These are phyloP conservation scores for Phaseolus lunatus DNA, from an alignment of 306 rosid species.

Conservation along the genomic window DNA sequence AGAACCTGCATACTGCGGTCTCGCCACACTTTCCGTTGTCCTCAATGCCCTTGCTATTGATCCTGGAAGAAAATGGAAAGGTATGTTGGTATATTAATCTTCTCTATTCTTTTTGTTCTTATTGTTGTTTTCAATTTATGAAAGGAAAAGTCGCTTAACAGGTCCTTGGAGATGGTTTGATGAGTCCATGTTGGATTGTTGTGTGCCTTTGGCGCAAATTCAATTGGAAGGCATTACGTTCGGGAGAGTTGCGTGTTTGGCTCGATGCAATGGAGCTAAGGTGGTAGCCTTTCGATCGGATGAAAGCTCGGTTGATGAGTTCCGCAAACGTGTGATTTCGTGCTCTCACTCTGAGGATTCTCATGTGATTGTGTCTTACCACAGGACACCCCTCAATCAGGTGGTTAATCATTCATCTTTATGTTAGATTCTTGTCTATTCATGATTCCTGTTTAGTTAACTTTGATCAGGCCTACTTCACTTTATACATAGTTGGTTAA, in stretches of 20 bases:
- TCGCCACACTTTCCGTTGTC: constrained; percentile 80
- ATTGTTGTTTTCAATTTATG: background rate
- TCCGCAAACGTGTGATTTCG: constrained; percentile 60
- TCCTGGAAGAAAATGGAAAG: constrained; percentile 99
- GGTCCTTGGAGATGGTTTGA: constrained; percentile 99
- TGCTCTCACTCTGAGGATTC: constrained; percentile 67
- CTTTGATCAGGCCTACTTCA: background rate
- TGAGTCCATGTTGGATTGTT: constrained; percentile 93
- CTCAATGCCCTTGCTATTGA: constrained; percentile 94
- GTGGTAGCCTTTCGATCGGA: constrained; percentile 68
- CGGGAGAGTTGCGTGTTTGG: constrained; percentile 92
- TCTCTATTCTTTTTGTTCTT: background rate
- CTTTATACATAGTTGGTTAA: background rate
- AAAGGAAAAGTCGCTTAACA: constrained; percentile 28
- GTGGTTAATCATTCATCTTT: constrained; percentile 46
- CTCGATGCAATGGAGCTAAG: constrained; percentile 87
- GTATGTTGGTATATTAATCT: constrained; percentile 42
- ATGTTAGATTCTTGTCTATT: background rate
- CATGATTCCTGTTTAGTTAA: constrained; percentile 10
- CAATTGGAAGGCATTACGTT: constrained; percentile 80
- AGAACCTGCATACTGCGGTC: constrained; percentile 90
- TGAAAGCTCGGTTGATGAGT: constrained; percentile 62
- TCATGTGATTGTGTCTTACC: constrained; percentile 81
- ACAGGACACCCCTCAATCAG: constrained; percentile 73
- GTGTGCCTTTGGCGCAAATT: constrained; percentile 78